Evolutionary conservation across 257 asterid genomes (phyloP).

Genomic region (Fraxinus excelsior): DNA sequence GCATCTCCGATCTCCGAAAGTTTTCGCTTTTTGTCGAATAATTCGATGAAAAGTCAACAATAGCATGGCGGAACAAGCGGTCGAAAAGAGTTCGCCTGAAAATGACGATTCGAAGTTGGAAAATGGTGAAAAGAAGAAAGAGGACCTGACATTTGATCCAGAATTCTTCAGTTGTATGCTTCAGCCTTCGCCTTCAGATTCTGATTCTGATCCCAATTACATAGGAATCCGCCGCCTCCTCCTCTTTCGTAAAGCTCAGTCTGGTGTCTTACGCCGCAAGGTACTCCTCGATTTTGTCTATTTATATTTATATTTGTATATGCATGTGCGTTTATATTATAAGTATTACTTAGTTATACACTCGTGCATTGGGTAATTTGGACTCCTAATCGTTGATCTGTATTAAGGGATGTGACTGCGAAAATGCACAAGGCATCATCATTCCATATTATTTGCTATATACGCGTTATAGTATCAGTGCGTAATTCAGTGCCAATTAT

Average conservation of each 20-base stretch:
- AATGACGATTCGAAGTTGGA: constrained; percentile 37
- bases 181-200: constrained; percentile 74
- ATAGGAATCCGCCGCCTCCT: constrained; percentile 93
- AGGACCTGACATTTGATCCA: constrained; percentile 55
- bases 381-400: constrained; percentile 14
- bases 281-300: constrained; percentile 37
- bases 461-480: background rate
- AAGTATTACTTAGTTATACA: background rate
- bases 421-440: background rate
- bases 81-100: constrained; percentile 35
- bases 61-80: constrained; percentile 56
- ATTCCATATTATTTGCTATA: background rate
- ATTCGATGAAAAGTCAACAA: background rate
- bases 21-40: background rate
- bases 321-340: background rate
- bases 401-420: constrained; percentile 10
- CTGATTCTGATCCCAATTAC: constrained; percentile 87
- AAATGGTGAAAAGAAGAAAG: constrained; percentile 38
- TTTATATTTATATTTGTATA: background rate
- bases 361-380: constrained; percentile 21
- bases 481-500: background rate
- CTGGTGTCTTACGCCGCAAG: constrained; percentile 78
- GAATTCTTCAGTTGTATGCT: constrained; percentile 86
- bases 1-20: background rate
- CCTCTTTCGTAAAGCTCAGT: constrained; percentile 79